Percentiles rank a stretch among this genome's conserved stretches.
Conservation (phyloP, 257 asterid species). For the Oldenlandia corymbosa region DNA sequence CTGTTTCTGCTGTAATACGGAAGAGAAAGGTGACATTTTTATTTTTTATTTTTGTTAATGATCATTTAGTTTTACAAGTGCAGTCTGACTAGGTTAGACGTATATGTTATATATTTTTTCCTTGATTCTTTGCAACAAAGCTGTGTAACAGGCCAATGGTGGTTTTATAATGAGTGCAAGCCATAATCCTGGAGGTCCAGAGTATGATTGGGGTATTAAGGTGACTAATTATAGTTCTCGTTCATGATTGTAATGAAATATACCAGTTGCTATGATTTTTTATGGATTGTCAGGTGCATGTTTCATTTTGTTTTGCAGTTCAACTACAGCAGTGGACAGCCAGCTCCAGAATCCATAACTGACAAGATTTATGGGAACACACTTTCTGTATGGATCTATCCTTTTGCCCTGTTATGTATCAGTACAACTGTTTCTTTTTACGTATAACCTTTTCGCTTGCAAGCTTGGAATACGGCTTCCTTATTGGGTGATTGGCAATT, state of each 20-base stretch:
- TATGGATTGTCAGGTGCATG: background rate
- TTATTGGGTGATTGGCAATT: too few relatives aligned
- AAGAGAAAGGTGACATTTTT: constrained; percentile 60
- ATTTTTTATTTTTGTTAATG: constrained; percentile 7
- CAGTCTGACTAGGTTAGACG: constrained; percentile 8
- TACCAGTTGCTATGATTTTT: background rate
- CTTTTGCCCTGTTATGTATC: constrained; percentile 3
- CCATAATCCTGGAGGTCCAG: constrained; percentile 99
- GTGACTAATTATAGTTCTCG: constrained; percentile 25
- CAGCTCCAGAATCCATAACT: constrained; percentile 96
- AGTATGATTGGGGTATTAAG: constrained; percentile 99
- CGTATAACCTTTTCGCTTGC: background rate
- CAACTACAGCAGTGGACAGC: constrained; percentile 98
- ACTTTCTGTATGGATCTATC: constrained; percentile 66
- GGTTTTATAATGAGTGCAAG: constrained; percentile 98
- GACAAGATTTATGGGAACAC: constrained; percentile 97
- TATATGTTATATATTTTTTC: constrained; percentile 12
- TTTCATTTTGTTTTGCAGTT: constrained; percentile 50
- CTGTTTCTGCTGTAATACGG: constrained; percentile 94
- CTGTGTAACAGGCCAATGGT: constrained; percentile 70
- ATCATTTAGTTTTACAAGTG: constrained; percentile 14
- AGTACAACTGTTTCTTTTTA: background rate
- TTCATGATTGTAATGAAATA: background rate
- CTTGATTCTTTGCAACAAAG: constrained; percentile 11
- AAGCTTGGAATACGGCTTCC: too few relatives aligned